Conservation (phyloP, 179 eudicot species). For the Beta corolliflora region DNA sequence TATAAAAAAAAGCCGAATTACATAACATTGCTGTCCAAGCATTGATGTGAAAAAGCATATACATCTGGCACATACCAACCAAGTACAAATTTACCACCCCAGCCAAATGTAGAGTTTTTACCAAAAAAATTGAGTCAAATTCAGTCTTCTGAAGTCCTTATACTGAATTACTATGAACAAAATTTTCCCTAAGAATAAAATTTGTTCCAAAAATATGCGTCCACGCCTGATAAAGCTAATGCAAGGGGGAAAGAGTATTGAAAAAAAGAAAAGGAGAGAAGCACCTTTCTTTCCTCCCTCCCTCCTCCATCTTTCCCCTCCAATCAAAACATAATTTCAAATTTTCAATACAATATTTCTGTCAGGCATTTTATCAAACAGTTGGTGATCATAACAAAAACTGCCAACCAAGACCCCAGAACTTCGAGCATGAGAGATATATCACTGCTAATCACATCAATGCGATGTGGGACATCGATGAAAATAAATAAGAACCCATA, state of each 20-base stretch:
- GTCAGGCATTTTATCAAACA: conserved; percentile 34
- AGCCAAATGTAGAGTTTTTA: background rate
- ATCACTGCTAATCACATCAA: background rate
- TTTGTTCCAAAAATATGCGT: too few species aligned
- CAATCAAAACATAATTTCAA: background rate
- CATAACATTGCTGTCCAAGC: background rate
- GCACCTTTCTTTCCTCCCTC: too few species aligned
- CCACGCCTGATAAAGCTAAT: too few species aligned
- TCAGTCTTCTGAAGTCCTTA: background rate
- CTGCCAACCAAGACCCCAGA: background rate
- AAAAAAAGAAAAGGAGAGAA: too few species aligned
- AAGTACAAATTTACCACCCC: background rate
- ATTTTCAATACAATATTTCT: background rate
- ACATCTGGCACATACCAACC: background rate
- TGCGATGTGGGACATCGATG: background rate
- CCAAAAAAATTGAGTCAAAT: background rate
- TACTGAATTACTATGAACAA: too few species aligned
- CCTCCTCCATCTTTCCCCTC: too few species aligned
- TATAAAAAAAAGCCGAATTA: too few species aligned
- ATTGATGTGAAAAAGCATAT: background rate
- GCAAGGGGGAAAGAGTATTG: too few species aligned
- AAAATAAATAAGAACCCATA: background rate
- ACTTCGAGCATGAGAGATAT: background rate
- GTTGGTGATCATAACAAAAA: conserved; percentile 16
- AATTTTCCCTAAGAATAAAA: too few species aligned